These are phyloP conservation scores for barley (Hordeum vulgare) DNA, from an alignment of 176 grass and related monocot species.

Conservation along the genomic window MorexV3_pseudomolecules_assembly NC_058524.1:614822924-614823423, in stretches of 20 bases:
- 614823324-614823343: background rate
- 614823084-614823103: constrained; percentile 24
- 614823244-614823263: background rate
- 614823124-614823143: constrained; percentile 45
- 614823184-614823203: constrained; percentile 43
- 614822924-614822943: background rate
- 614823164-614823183: constrained; percentile 50
- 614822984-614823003: background rate
- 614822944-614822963: background rate
- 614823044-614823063: background rate
- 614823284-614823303: background rate
- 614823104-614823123: constrained; percentile 25
- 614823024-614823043: background rate
- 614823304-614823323: background rate
- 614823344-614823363: background rate
- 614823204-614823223: too few species aligned
- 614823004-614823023: background rate
- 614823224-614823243: background rate
- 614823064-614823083: constrained; percentile 38
- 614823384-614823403: background rate
- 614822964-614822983: background rate
- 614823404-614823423: background rate
- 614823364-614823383: too few species aligned
- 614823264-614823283: too few species aligned
- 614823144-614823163: constrained; percentile 59